These are phyloP conservation scores for Fusarium graminum DNA, from an alignment of 2,329 filamentous ascomycete genomes.

Conservation along the genomic window DNA sequence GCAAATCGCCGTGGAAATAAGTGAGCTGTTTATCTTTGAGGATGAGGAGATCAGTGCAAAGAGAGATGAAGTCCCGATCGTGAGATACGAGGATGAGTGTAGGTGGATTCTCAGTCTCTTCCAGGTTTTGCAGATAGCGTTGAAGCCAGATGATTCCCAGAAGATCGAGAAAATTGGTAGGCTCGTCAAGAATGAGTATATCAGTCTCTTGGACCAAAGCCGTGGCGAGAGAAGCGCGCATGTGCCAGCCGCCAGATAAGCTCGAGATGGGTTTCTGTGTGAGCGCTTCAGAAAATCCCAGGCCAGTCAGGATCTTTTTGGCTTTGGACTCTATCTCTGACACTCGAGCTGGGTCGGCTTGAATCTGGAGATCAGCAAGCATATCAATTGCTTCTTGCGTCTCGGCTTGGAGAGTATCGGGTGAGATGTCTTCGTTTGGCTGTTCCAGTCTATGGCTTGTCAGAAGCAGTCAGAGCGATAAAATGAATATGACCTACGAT, in stretches of 20 bases:
- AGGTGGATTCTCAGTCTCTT: slow-evolving; percentile 64
- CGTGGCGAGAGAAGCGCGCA: slow-evolving; percentile 74
- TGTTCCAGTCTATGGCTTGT: slow-evolving; percentile 60
- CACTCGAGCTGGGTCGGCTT: slow-evolving; percentile 74
- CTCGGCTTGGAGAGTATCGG: slow-evolving; percentile 70
- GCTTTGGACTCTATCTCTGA: slow-evolving; percentile 75
- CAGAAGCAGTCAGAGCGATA: background rate
- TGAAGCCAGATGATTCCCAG: slow-evolving; percentile 89
- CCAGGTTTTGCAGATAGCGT: slow-evolving; percentile 72
- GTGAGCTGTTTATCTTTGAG: slow-evolving; percentile 78
- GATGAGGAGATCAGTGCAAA: slow-evolving; percentile 82
- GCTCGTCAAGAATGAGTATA: slow-evolving; percentile 85
- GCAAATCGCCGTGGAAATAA: slow-evolving; percentile 81
- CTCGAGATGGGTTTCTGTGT: slow-evolving; percentile 71
- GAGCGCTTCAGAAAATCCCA: slow-evolving; percentile 76
- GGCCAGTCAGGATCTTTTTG: slow-evolving; percentile 73
- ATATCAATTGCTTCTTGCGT: slow-evolving; percentile 77
- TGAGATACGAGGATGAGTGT: slow-evolving; percentile 87
- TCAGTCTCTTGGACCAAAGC: slow-evolving; percentile 80
- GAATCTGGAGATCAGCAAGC: slow-evolving; percentile 75
- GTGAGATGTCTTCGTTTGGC: slow-evolving; percentile 67
- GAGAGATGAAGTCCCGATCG: slow-evolving; percentile 83
- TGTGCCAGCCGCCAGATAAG: slow-evolving; percentile 83
- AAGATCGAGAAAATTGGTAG: slow-evolving; percentile 88
- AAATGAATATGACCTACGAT: slow-evolving; percentile 56